Evolutionary conservation across 2,329 filamentous ascomycete species (phyloP), one percentile per base, ranked within the genome.

Genomic region (Botrytis fabae): DNA sequence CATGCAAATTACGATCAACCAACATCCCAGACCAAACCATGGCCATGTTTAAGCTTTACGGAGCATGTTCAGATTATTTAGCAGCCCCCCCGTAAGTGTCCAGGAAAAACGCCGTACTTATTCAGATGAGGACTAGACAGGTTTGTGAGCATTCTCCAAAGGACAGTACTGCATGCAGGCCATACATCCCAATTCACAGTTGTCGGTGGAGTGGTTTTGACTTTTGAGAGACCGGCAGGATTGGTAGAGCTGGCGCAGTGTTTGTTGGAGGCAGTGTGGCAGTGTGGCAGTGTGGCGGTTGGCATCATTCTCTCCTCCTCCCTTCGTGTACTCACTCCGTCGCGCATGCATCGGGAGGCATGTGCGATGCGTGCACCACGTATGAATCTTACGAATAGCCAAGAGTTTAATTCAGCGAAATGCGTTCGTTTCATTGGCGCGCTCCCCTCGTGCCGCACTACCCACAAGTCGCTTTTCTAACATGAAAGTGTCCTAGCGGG

Each of bases 1-100:
- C 9, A 46, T 64, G 32, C 61, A 64, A 64, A 64, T 64, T 64
- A 64, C n/a, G 61, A 64, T 64, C 61, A 46, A 32, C 61, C 40
- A 64, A 46, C 25, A 64, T 64, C 61, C 61, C 61, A 28, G 40
- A 28, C 40, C 20, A 44, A 38, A 61, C 35, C 59, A 40, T n/a
- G 25, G n/a, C 28, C 12, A 44, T 44, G 40, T 64, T 46, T 64
- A 32, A 63, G 38, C 42, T 44, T 44, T 25, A 61, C 59, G 18
- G 16, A 16, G 59, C 40, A n/a, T 12, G 38, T 28, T 62, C 14
- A n/a, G 35, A 42, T 28, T 16, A 18, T n/a, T 28, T 4, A 28
- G 44, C 25, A 63, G 18, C 12, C 25, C 61, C 38, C 38, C 28
- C 28, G 51, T 18, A 8, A 54, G 51, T 28, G 51, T 54, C 51